phyloP scores from a whole-genome alignment of 2,329 filamentous ascomycete genomes.

The Colletotrichum sojae region DNA sequence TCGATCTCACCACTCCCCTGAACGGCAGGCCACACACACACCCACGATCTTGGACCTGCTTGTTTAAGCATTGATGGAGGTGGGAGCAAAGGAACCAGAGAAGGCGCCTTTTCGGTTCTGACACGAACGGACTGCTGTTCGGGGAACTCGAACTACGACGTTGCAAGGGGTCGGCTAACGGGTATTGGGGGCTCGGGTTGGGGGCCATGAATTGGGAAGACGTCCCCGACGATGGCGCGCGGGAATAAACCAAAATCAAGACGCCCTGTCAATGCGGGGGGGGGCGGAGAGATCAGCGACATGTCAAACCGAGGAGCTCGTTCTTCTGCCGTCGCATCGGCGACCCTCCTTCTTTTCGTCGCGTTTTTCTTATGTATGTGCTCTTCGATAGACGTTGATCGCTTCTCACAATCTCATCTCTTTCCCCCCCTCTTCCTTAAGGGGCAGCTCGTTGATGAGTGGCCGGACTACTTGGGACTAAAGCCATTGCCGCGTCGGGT shows the following conservation, averaged over 20 bases:
- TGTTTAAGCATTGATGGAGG: background rate
- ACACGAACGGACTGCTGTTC: constrained; percentile 9
- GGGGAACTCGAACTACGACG: constrained; percentile 5
- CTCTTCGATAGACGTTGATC: too few relatives aligned
- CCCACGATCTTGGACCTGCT: background rate
- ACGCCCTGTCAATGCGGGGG: constrained; percentile 32
- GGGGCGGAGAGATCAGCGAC: background rate
- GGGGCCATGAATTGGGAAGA: constrained; percentile 25
- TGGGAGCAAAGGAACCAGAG: background rate
- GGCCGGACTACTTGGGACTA: constrained; percentile 4
- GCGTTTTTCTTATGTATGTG: background rate
- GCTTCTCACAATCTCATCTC: background rate
- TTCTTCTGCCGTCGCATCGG: background rate
- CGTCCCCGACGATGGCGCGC: constrained; percentile 8
- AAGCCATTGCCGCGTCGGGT: background rate
- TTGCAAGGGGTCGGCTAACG: background rate
- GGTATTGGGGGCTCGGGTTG: constrained; percentile 15
- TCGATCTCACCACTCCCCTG: too few relatives aligned
- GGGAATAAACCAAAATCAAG: background rate
- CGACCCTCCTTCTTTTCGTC: background rate
- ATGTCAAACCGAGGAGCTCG: constrained; percentile 11
- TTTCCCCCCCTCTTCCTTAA: background rate
- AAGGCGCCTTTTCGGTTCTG: background rate
- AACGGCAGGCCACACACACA: too few relatives aligned
- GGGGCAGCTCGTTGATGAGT: constrained; percentile 14